phyloP scores from a whole-genome alignment of 2,329 filamentous ascomycete genomes.

The Simplicillium aogashimaense region DNA sequence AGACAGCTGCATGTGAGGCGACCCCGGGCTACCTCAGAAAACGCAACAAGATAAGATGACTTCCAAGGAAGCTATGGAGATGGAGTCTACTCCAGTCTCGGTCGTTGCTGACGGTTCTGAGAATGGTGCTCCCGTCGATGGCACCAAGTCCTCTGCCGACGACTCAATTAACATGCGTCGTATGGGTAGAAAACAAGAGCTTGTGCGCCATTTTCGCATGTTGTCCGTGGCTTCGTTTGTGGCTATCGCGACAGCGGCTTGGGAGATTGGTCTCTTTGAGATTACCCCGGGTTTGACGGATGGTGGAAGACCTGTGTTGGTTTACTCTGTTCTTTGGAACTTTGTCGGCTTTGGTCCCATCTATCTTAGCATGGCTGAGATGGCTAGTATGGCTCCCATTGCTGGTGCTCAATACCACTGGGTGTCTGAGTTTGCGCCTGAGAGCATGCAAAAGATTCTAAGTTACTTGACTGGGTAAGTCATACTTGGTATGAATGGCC shows the following conservation, averaged over 20 bases:
- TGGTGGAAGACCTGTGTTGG: neutral
- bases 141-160: no score
- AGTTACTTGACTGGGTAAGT: slow-evolving; percentile 4
- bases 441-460: slow-evolving; percentile 3
- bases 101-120: no score
- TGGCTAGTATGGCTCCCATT: slow-evolving; percentile 5
- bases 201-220: slow-evolving; percentile 6
- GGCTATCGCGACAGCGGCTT: slow-evolving; percentile 3
- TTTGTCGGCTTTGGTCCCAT: slow-evolving; percentile 3
- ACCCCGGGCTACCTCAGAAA: no score
- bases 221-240: slow-evolving; percentile 6
- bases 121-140: no score
- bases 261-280: slow-evolving; percentile 3
- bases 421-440: slow-evolving; percentile 4
- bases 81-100: no score
- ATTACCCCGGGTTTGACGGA: slow-evolving; percentile 3
- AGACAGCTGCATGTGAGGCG: no score
- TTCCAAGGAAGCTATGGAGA: no score
- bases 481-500: no score
- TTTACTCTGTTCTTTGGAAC: slow-evolving; percentile 3
- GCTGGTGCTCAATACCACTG: slow-evolving; percentile 3
- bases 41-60: no score
- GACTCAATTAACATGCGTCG: slow-evolving; percentile 5
- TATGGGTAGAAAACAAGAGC: slow-evolving; percentile 7
- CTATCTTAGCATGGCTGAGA: slow-evolving; percentile 4